A percentile compares a stretch with the other conserved stretches of the same genome.
Conservation (phyloP, 495 filamentous ascomycete species). For the Annulohypoxylon nitens region DNA sequence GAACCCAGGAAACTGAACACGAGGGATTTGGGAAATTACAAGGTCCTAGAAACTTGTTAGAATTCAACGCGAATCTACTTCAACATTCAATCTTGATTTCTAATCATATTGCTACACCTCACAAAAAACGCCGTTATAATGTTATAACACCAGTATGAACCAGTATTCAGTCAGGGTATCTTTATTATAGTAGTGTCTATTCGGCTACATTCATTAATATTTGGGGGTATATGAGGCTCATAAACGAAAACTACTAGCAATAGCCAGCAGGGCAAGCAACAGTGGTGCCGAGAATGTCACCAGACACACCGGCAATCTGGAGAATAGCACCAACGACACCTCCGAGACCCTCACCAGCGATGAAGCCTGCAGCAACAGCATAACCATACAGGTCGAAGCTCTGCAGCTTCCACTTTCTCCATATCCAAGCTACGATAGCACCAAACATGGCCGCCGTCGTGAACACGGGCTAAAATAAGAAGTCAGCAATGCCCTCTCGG, state of each 20-base stretch:
- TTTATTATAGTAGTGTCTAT: constrained; percentile 1
- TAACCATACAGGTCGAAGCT: constrained; percentile 74
- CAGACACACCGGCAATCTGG: constrained; percentile 65
- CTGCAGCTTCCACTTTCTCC: constrained; percentile 68
- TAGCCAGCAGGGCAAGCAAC: constrained; percentile 62
- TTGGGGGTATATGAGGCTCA: constrained; percentile 32
- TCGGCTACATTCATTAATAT: not conserved
- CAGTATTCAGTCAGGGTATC: not conserved
- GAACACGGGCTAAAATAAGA: constrained; percentile 58
- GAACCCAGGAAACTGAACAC: not conserved
- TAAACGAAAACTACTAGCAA: constrained; percentile 31
- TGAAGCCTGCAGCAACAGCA: constrained; percentile 74
- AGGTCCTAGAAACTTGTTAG: not conserved
- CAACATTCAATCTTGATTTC: not conserved
- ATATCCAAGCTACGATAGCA: constrained; percentile 67
- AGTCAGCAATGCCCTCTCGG: not conserved
- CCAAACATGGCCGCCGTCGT: constrained; percentile 71
- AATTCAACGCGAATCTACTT: not conserved
- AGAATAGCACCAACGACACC: constrained; percentile 71
- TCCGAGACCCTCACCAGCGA: constrained; percentile 76
- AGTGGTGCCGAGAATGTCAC: constrained; percentile 59
- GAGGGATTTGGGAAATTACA: not conserved
- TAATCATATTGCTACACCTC: not conserved
- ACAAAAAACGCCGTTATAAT: not conserved
- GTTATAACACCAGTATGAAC: not conserved